Base-by-base conservation (phyloP, 768 basidiomycete genomes). In the Agrocybe praecox region DNA sequence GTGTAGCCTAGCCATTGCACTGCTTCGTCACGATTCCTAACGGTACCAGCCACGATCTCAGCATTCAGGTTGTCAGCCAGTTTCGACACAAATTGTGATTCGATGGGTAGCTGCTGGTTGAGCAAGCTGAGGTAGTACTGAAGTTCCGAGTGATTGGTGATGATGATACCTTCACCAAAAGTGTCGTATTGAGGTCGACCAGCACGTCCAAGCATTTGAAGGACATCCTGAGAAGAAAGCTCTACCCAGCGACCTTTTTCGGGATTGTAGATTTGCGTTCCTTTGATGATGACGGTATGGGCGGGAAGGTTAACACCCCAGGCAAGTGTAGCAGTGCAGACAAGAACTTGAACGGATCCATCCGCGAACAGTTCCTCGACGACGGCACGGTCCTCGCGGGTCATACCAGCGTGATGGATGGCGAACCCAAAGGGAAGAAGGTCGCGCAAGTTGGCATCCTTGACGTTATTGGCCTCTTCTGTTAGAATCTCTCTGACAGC, bases 301-400 rank as follows among this genome's bases (percentile, higher is more conserved):
- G 96, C 96, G 2, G 97, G 97, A 0, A 98, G 77, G 69, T 99
- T 99, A 74, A 99, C 96, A 77, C 96, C 97, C 97, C 97, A 99
- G 0, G 97, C 97, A 34, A 99, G 87, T 2, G 96, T 98, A 5
- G 97, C 97, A 0, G 97, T 99, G 69, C 94, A 97, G 44, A 97
- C 94, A 22, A 99, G 80, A 0, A 98, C 96, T 68, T 96, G 95
- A 26, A 99, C 80, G 21, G 92, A 87, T 0, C 95, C 93, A 49
- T 96, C 93, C 10, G 86, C 86, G 69, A 99, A 99, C 10, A 98
- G 81, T 59, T 96, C 96, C 71, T 99, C 97, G 18, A 98, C 94
- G 10, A 92, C 82, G 10, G 84, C 87, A 67, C 97, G 89, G 58
- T 98, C 96, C 62, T 92, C 92, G 52, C 92, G 79, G 8, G 88